Percentiles rank a stretch among this genome's conserved stretches.
Conservation (phyloP, 2,329 filamentous ascomycete genomes). For the Pseudogymnoascus verrucosus region DNA sequence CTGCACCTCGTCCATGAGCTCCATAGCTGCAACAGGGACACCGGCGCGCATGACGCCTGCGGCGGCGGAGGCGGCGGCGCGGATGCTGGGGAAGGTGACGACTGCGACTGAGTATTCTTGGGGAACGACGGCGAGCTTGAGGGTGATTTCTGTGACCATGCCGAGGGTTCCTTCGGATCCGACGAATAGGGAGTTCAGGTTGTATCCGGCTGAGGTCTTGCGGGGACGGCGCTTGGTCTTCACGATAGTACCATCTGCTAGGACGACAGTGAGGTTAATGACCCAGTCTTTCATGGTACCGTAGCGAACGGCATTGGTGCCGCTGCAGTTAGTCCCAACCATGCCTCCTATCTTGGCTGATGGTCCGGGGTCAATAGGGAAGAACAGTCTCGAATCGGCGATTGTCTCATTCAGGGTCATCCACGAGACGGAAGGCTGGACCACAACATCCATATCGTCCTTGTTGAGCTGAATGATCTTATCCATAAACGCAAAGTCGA, state of each 20-base stretch:
- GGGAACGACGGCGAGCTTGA: constrained; percentile 71
- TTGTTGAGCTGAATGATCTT: constrained; percentile 70
- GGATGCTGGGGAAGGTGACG: constrained; percentile 69
- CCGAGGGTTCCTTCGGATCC: constrained; percentile 77
- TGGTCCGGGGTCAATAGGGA: constrained; percentile 72
- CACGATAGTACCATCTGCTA: constrained; percentile 70
- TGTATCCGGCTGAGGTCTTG: constrained; percentile 77
- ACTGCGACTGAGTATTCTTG: constrained; percentile 71
- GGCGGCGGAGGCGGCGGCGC: constrained; percentile 66
- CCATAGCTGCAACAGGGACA: constrained; percentile 43
- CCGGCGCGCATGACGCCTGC: constrained; percentile 63
- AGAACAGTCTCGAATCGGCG: constrained; percentile 71
- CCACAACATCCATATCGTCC: constrained; percentile 86
- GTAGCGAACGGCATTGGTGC: constrained; percentile 73
- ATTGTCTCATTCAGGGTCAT: constrained; percentile 72
- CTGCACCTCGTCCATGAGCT: constrained; percentile 83
- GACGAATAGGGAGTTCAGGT: constrained; percentile 71
- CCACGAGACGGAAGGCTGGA: constrained; percentile 89
- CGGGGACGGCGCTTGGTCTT: constrained; percentile 71
- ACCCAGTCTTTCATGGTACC: constrained; percentile 88
- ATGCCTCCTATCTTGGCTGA: constrained; percentile 73
- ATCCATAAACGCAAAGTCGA: constrained; percentile 87
- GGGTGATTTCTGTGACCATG: constrained; percentile 72
- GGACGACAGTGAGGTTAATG: constrained; percentile 71
- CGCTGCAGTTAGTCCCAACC: constrained; percentile 71